Base-by-base conservation (phyloP, 73 alveolate genomes). In the Paramecium sexaurelia region DNA sequence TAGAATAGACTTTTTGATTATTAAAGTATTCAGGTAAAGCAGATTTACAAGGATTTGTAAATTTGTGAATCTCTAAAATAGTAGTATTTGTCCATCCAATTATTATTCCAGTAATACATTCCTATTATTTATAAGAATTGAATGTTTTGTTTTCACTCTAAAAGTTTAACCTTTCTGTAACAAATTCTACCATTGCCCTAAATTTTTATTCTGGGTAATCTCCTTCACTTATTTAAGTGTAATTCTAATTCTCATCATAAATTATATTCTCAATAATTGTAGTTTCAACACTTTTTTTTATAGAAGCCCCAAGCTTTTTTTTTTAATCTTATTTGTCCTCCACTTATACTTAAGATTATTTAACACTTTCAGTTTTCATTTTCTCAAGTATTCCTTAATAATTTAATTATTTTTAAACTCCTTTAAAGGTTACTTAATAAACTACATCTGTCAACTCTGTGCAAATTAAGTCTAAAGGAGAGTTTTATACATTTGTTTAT, bases 51-150 rank as follows among this genome's bases (percentile, higher is more conserved):
- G 73, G 45, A 15, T 69, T 35, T 35, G 87, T 39, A 37, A 86
- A 86, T 37, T 55, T 47, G 20, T 86, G 93, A 15, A 86, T 71
- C 8, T 86, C 93, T 37, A 86, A 22, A 26, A 17, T 86, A 22
- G 68, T 57, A 40, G 85, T 32, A 15, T 75, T 75, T 19, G 61
- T 86, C 93, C 93, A 86, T 20, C 87, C 85, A 66, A 86, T 45
- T 22, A 86, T 37, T 20, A 86, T 39, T 24, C 85, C 93, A 55
- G 86, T 57, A 36, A 86, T 75, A 39, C 68, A 5, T 5, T 35
- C 88, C n/a, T 56, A 86, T 6, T 36, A 19, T 39, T 75, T 86
- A 4, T 20, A 67, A 26, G 57, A 29, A 17, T 55, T 75, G 37
- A 86, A 86, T 13, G 83, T 39, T 86, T 27, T 86, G 9, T 86